Percentiles rank a stretch among this genome's conserved stretches.
Conservation (phyloP, 345 rosid species). For the Viola odorata region DNA sequence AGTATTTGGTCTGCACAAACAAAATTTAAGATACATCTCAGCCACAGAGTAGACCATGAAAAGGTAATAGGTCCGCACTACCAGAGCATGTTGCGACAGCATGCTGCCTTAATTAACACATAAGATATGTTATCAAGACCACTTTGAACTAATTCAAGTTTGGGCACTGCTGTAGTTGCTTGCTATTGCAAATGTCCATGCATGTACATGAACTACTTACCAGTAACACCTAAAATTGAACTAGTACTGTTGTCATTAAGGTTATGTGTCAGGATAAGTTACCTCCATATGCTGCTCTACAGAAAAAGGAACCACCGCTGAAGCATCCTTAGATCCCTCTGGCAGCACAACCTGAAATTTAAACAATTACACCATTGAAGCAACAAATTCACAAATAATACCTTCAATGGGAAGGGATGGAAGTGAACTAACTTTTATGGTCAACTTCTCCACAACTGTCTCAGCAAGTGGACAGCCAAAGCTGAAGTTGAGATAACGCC, state of each 20-base stretch:
- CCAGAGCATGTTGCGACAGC: neutral
- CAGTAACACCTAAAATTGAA: neutral
- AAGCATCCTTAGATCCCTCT: conserved; percentile 92
- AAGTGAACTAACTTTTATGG: conserved; percentile 58
- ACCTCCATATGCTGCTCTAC: conserved; percentile 82
- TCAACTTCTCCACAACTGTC: conserved; percentile 83
- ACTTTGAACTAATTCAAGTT: no score
- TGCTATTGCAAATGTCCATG: no score
- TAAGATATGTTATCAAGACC: neutral
- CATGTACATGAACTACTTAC: no score
- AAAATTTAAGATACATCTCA: conserved; percentile 15
- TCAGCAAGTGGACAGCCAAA: conserved; percentile 92
- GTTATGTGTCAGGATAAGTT: conserved; percentile 6
- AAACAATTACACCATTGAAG: conserved; percentile 13
- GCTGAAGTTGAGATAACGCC: conserved; percentile 90
- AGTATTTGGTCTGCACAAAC: conserved; percentile 68
- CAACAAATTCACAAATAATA: conserved; percentile 5
- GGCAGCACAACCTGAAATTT: conserved; percentile 84
- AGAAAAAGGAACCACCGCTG: conserved; percentile 70
- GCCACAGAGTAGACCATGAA: neutral
- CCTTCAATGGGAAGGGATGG: conserved; percentile 6
- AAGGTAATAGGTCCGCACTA: neutral
- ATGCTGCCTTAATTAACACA: no score
- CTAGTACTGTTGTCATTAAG: neutral
- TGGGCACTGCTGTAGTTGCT: no score